Evolutionary conservation across 148 eudicot genomes (phyloP).

Genomic region (Fagopyrum esculentum): DNA sequence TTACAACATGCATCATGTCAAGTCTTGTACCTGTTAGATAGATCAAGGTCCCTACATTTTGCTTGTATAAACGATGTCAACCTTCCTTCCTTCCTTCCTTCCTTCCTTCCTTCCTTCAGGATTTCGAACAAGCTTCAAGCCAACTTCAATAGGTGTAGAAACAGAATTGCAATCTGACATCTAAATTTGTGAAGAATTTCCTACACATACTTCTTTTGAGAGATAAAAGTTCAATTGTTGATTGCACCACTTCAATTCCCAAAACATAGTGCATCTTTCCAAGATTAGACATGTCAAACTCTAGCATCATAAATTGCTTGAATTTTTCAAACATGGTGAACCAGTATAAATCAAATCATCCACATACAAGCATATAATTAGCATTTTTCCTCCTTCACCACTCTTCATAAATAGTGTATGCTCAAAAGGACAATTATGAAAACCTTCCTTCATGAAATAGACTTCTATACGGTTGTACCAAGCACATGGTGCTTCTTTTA

Average conservation of each 20-base stretch:
- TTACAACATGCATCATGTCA: neutral
- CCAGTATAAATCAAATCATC: neutral
- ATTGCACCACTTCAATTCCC: neutral
- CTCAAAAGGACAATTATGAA: neutral
- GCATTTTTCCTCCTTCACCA: neutral
- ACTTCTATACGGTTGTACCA: neutral
- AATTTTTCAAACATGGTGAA: neutral
- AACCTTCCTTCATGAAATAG: too few relatives aligned
- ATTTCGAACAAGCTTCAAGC: too few relatives aligned
- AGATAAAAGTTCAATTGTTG: neutral
- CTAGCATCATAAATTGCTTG: neutral
- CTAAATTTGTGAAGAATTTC: neutral
- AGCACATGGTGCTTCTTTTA: constrained; percentile 2
- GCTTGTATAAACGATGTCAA: neutral
- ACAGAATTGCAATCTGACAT: neutral
- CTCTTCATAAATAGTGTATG: neutral
- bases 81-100: neutral
- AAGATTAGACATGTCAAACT: neutral
- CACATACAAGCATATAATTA: neutral
- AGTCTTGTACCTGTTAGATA: neutral
- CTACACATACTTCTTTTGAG: neutral
- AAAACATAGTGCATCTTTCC: neutral
- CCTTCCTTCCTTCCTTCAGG: neutral
- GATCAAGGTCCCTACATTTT: neutral
- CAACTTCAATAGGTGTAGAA: neutral